Evolutionary conservation across 78 protist species (phyloP).

Genomic region (Dictyostelium discoideum): DNA sequence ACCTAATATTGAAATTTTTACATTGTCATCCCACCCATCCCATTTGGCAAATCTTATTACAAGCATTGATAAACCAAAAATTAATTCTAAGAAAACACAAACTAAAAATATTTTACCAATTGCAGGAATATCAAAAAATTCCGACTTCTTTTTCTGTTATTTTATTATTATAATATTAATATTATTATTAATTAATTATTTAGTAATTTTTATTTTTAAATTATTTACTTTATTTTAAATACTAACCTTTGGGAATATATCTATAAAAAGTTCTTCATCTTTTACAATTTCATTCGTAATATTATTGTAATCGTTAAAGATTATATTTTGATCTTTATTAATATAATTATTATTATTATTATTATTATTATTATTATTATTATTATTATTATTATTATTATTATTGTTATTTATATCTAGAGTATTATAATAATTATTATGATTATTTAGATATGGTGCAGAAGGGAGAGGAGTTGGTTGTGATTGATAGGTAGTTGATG

Average conservation of each 20-base stretch:
- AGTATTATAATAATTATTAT: not conserved
- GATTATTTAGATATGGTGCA: not conserved
- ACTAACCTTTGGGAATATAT: constrained; percentile 22
- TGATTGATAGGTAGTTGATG: not conserved
- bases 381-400: no score
- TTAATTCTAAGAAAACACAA: constrained; percentile 3
- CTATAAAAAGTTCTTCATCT: constrained; percentile 3
- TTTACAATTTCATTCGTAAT: not conserved
- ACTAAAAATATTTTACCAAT: constrained; percentile 28
- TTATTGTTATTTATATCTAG: not conserved
- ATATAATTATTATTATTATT: no score
- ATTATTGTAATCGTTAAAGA: not conserved
- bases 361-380: no score
- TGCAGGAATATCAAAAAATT: constrained; percentile 17
- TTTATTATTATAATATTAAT: not conserved
- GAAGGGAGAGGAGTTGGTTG: not conserved
- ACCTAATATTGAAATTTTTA: constrained; percentile 8
- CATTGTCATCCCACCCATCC: constrained; percentile 16
- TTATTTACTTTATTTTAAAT: not conserved
- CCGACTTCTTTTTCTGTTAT: not conserved
- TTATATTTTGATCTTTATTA: not conserved
- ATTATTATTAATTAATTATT: not conserved
- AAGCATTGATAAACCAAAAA: constrained; percentile 7
- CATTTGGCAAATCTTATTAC: not conserved
- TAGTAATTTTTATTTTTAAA: not conserved